These are phyloP conservation scores for Fusarium paranaense DNA, from an alignment of 2,329 filamentous ascomycete species.

Conservation along the genomic window DNA sequence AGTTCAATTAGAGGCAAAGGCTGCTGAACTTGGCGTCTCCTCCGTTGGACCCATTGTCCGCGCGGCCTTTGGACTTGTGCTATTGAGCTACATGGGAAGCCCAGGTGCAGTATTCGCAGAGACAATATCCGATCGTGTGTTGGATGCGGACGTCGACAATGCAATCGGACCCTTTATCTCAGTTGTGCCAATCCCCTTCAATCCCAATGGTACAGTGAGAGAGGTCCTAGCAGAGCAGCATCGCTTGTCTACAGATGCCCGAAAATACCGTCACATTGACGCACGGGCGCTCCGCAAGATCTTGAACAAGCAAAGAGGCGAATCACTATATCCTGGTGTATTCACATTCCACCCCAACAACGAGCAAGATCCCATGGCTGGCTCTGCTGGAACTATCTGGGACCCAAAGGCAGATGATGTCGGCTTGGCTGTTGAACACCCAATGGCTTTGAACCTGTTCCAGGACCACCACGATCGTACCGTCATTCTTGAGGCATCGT, in stretches of 20 bases:
- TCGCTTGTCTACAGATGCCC: neutral
- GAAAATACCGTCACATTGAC: neutral
- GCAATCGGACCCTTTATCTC: conserved; percentile 3
- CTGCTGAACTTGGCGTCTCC: neutral
- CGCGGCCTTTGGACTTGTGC: conserved; percentile 1
- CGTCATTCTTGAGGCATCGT: conserved; percentile 5
- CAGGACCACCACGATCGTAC: neutral
- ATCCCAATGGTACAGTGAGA: conserved; percentile 4
- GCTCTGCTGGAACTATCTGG: conserved; percentile 2
- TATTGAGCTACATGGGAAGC: conserved; percentile 2
- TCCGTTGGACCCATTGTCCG: conserved; percentile 1
- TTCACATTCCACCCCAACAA: conserved; percentile 3
- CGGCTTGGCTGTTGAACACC: conserved; percentile 3
- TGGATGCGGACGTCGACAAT: neutral
- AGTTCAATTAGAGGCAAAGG: neutral
- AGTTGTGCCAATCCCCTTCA: conserved; percentile 2
- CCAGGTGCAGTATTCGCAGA: conserved; percentile 3
- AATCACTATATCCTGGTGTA: conserved; percentile 1
- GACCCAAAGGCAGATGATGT: neutral
- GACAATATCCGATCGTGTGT: conserved; percentile 8
- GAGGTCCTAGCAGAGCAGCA: conserved; percentile 5
- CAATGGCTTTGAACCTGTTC: conserved; percentile 7
- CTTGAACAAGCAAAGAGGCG: neutral
- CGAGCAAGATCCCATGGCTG: neutral
- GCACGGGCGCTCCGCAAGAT: conserved; percentile 6